phyloP scores from a whole-genome alignment of 2,329 filamentous ascomycete genomes.

The Penicillium olsonii region DNA sequence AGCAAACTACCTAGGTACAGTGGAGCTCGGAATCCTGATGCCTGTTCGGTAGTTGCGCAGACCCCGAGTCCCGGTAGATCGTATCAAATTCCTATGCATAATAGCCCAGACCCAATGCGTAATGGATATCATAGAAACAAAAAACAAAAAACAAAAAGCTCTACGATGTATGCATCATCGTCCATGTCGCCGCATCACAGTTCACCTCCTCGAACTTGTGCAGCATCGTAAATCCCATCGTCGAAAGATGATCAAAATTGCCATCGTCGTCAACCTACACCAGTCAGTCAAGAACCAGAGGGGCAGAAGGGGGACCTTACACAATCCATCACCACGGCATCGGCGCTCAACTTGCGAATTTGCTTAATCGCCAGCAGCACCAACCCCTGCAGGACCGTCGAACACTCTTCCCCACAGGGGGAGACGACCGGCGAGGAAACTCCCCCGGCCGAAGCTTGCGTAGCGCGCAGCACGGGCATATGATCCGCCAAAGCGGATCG shows the following conservation, averaged over 20 bases:
- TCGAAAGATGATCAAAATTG: conserved; percentile 69
- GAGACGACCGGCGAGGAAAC: conserved; percentile 80
- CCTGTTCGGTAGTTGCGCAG: conserved; percentile 1
- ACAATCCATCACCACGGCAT: conserved; percentile 75
- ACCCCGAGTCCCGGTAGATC: not conserved
- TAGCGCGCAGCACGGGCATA: conserved; percentile 67
- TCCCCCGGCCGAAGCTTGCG: conserved; percentile 63
- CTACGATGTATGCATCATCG: conserved; percentile 50
- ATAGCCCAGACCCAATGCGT: conserved; percentile 15
- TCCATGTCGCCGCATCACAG: conserved; percentile 65
- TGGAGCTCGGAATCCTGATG: conserved; percentile 13
- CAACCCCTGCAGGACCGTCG: conserved; percentile 73
- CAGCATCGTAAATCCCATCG: conserved; percentile 77
- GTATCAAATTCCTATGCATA: not conserved
- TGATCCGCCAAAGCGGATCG: conserved; percentile 68
- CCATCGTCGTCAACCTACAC: conserved; percentile 70
- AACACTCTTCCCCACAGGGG: conserved; percentile 66
- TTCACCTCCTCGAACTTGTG: conserved; percentile 82
- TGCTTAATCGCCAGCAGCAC: conserved; percentile 79
- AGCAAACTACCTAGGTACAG: too few species aligned
- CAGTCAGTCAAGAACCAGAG: conserved; percentile 22
- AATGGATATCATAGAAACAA: conserved; percentile 26
- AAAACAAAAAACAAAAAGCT: conserved; percentile 7
- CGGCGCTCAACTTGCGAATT: conserved; percentile 75
- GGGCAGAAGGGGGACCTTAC: conserved; percentile 52